phyloP scores from a whole-genome alignment of 257 asterid genomes.

The Nicotiana undulata region DNA sequence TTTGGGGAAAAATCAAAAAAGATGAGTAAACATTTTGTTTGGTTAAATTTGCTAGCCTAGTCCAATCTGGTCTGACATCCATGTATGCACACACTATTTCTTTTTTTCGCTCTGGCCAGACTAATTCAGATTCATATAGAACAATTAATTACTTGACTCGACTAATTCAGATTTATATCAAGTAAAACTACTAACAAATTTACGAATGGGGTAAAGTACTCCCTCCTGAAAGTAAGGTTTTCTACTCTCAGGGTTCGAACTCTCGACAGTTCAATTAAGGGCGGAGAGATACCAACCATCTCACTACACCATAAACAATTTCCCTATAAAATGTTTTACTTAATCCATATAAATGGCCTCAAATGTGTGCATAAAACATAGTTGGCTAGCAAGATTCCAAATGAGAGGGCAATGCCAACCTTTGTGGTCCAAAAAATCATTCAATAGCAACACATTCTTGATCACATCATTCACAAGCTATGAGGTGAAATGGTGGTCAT shows the following conservation, averaged over 20 bases:
- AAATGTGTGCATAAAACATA: background rate
- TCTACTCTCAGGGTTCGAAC: background rate
- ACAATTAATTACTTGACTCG: background rate
- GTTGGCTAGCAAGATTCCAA: constrained; percentile 6
- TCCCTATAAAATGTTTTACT: background rate
- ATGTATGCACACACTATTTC: background rate
- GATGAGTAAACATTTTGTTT: background rate
- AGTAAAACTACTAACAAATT: too few species aligned
- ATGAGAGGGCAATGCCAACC: constrained; percentile 7
- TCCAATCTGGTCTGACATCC: background rate
- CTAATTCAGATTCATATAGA: background rate
- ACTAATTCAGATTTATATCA: background rate
- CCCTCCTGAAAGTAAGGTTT: too few species aligned
- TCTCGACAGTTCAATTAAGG: background rate
- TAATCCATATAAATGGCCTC: background rate
- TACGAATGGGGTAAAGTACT: too few species aligned
- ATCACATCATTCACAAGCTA: background rate
- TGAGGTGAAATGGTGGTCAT: background rate
- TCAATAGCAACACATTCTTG: background rate
- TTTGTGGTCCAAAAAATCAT: constrained; percentile 27
- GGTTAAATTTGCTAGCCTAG: background rate
- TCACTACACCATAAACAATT: background rate
- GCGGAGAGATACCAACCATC: too few species aligned
- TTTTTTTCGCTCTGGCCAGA: background rate
- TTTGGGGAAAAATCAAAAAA: constrained; percentile 16